Conservation (phyloP, 169 alveolate species). For the Cryptosporidium ubiquitum region DNA sequence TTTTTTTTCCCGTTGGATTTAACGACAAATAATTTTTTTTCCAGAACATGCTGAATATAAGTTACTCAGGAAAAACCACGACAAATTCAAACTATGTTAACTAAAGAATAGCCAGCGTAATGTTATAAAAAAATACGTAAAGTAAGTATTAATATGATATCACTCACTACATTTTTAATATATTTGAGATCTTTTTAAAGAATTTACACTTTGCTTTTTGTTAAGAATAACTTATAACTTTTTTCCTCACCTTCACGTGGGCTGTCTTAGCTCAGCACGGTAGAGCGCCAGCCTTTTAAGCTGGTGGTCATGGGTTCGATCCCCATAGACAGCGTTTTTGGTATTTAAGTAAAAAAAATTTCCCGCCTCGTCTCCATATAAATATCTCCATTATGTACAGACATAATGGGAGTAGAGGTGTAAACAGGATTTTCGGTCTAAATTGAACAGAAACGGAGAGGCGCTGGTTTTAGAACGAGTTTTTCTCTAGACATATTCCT, state of each 20-base stretch:
- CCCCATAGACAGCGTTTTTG: slow-evolving; percentile 82
- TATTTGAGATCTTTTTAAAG: not conserved
- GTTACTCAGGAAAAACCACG: too few relatives aligned
- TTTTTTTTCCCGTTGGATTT: too few relatives aligned
- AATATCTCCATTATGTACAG: not conserved
- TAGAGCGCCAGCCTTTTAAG: slow-evolving; percentile 91
- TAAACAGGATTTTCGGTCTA: not conserved
- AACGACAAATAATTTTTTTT: too few relatives aligned
- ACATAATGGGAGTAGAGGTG: not conserved
- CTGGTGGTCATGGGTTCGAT: slow-evolving; percentile 92
- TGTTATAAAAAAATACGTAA: too few relatives aligned
- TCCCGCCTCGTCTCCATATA: not conserved
- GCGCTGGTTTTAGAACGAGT: too few relatives aligned
- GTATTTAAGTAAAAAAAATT: not conserved
- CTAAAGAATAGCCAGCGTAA: not conserved
- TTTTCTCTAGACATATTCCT: too few relatives aligned
- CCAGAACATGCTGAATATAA: too few relatives aligned
- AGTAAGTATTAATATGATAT: not conserved
- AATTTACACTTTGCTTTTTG: not conserved
- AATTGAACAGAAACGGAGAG: not conserved
- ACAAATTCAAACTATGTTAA: not conserved
- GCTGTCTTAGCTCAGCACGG: slow-evolving; percentile 82
- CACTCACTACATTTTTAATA: not conserved
- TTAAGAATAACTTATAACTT: not conserved
- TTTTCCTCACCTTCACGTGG: not conserved